Conservation (phyloP, 495 filamentous ascomycete species). For the Aeminium ludgeri region DNA sequence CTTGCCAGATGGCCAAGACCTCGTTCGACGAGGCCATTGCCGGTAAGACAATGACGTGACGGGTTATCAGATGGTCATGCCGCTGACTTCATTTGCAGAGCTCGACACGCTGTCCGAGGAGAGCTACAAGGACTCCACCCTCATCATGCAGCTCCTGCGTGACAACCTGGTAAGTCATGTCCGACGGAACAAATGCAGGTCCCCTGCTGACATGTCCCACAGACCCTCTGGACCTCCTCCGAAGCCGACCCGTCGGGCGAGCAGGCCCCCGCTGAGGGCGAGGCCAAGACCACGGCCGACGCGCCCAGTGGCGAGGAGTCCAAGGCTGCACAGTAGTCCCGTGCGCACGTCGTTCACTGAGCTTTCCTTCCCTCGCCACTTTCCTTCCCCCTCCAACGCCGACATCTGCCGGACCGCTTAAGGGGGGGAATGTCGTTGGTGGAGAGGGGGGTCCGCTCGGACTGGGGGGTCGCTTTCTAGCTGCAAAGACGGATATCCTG, state of each 20-base stretch:
- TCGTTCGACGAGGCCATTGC: conserved; percentile 98
- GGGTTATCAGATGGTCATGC: background rate
- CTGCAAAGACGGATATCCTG: too few species aligned
- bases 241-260: conserved; percentile 67
- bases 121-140: conserved; percentile 99
- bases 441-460: too few species aligned
- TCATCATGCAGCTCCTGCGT: conserved; percentile 98
- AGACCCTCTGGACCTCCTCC: conserved; percentile 99
- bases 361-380: too few species aligned
- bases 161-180: conserved; percentile 78
- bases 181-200: background rate
- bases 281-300: conserved; percentile 45
- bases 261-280: conserved; percentile 32
- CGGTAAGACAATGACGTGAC: conserved; percentile 14
- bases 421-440: too few species aligned
- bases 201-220: background rate
- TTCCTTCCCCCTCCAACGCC: too few species aligned
- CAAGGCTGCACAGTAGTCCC: too few species aligned
- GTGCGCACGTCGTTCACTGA: too few species aligned
- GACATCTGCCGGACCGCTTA: too few species aligned
- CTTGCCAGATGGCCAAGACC: conserved; percentile 98
- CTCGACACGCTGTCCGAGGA: conserved; percentile 97
- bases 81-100: conserved; percentile 39
- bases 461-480: too few species aligned
- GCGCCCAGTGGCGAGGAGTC: conserved; percentile 10